Evolutionary conservation across 139 green algal genomes (phyloP).

Genomic region (Asterochloris sp.): DNA sequence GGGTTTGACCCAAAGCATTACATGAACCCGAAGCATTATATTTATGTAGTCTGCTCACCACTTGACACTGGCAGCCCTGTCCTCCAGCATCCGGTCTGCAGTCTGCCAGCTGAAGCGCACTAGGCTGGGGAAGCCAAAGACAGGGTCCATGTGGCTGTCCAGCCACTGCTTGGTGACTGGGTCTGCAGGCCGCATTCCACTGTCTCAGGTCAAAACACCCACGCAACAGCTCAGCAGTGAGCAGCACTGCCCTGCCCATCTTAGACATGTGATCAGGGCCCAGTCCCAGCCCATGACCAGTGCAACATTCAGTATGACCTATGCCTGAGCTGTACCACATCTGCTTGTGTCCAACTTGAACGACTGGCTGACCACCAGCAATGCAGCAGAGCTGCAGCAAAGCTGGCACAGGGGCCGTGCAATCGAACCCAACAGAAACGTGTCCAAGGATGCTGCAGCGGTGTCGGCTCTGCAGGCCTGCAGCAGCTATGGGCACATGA

Average conservation of each 20-base stretch:
- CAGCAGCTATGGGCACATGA: too few species aligned
- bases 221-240: not conserved
- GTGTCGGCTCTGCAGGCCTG: too few species aligned
- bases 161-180: constrained; percentile 81
- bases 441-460: too few species aligned
- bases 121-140: constrained; percentile 82
- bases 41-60: constrained; percentile 23
- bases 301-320: not conserved
- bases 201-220: not conserved
- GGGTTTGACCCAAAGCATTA: too few species aligned
- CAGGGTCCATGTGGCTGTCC: constrained; percentile 47
- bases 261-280: too few species aligned
- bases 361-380: too few species aligned
- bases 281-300: not conserved
- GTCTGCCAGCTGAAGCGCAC: constrained; percentile 63
- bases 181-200: constrained; percentile 33
- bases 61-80: constrained; percentile 25
- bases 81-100: constrained; percentile 34
- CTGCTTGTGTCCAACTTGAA: too few species aligned
- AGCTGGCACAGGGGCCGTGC: too few species aligned
- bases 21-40: too few species aligned
- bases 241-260: not conserved
- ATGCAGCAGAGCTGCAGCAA: too few species aligned
- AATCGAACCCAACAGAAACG: too few species aligned
- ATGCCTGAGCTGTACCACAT: too few species aligned